These are phyloP conservation scores for Colletotrichum eleusines DNA, from an alignment of 2,329 filamentous ascomycete species.

Conservation along the genomic window DNA sequence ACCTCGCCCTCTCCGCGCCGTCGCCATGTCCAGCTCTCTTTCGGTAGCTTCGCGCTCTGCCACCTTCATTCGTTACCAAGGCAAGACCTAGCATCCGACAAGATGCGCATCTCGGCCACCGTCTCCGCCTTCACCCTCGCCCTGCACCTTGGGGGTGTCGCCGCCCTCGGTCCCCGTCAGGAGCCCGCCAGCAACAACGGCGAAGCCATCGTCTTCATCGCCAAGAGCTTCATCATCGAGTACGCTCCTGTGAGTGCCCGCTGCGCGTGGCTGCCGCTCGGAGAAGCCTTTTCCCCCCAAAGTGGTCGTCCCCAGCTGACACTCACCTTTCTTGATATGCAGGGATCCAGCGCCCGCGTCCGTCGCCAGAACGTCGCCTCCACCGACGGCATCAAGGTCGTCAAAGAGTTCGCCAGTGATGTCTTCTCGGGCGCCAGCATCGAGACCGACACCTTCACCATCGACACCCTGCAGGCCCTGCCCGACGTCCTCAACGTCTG, in stretches of 20 bases:
- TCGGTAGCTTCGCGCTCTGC: constrained; percentile 32
- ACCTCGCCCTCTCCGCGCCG: neutral
- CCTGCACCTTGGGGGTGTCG: constrained; percentile 33
- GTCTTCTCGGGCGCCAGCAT: constrained; percentile 49
- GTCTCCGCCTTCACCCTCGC: constrained; percentile 35
- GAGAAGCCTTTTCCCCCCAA: constrained; percentile 1
- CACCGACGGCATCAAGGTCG: constrained; percentile 42
- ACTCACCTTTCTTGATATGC: neutral
- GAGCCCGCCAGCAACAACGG: constrained; percentile 2
- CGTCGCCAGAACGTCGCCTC: constrained; percentile 44
- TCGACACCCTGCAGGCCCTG: constrained; percentile 51
- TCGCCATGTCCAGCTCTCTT: too few species aligned
- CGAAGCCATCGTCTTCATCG: constrained; percentile 18
- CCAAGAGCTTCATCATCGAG: constrained; percentile 46
- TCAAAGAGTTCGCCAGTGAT: constrained; percentile 46
- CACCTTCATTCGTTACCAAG: constrained; percentile 19
- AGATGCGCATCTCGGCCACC: constrained; percentile 41
- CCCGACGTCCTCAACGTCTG: constrained; percentile 53
- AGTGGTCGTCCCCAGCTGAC: constrained; percentile 29
- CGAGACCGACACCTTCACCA: constrained; percentile 46
- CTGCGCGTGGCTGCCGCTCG: constrained; percentile 30
- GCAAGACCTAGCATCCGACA: too few species aligned
- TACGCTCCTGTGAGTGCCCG: constrained; percentile 42
- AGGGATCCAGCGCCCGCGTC: constrained; percentile 33
- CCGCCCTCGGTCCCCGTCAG: constrained; percentile 25